These are phyloP conservation scores for Hyaloscypha variabilis DNA, from an alignment of 495 filamentous ascomycete species.

Conservation along the genomic window DNA sequence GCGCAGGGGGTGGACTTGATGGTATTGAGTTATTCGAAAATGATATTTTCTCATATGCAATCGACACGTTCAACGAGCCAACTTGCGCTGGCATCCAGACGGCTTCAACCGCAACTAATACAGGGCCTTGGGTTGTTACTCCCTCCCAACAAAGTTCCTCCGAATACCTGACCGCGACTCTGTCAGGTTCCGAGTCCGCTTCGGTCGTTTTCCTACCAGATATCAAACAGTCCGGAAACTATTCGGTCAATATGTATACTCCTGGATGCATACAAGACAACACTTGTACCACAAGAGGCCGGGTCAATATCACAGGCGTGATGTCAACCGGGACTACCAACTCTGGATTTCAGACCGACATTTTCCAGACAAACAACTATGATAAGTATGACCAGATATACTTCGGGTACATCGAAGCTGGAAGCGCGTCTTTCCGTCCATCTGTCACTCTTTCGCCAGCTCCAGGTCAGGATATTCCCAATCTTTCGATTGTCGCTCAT, in stretches of 20 bases:
- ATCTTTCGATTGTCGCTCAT: slow-evolving; percentile 83
- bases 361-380: slow-evolving; percentile 86
- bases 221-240: slow-evolving; percentile 87
- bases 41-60: slow-evolving; percentile 82
- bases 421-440: slow-evolving; percentile 73
- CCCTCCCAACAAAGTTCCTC: slow-evolving; percentile 64
- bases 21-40: slow-evolving; percentile 91
- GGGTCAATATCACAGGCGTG: slow-evolving; percentile 76
- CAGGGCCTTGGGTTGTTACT: slow-evolving; percentile 73
- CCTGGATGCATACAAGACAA: slow-evolving; percentile 85
- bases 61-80: slow-evolving; percentile 87
- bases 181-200: slow-evolving; percentile 56
- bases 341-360: slow-evolving; percentile 37
- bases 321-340: slow-evolving; percentile 54
- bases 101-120: slow-evolving; percentile 64
- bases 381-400: slow-evolving; percentile 96
- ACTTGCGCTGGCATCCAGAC: slow-evolving; percentile 68
- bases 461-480: slow-evolving; percentile 56
- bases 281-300: slow-evolving; percentile 73
- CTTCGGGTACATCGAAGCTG: slow-evolving; percentile 78
- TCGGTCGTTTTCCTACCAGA: slow-evolving; percentile 82
- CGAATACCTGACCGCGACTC: slow-evolving; percentile 72
- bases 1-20: slow-evolving; percentile 80
- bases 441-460: slow-evolving; percentile 76
- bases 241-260: slow-evolving; percentile 84